Conservation (phyloP, 192 early-diverging fungal genomes). For the Oehlia diaphana region DNA sequence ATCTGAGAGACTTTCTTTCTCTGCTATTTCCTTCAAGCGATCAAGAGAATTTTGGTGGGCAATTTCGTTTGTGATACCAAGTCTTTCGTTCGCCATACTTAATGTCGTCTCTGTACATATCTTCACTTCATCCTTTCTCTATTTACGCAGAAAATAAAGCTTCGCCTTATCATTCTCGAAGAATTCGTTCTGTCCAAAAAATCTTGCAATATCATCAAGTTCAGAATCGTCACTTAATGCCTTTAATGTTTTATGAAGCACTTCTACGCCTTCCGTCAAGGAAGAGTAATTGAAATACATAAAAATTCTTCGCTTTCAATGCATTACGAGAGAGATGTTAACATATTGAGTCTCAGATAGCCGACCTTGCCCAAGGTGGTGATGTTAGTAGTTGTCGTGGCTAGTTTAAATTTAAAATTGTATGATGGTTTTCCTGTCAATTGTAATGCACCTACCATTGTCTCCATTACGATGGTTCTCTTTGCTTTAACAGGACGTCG, state of each 20-base stretch:
- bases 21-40: neutral
- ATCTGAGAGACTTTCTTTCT: neutral
- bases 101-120: conserved; percentile 8
- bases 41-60: conserved; percentile 1
- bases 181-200: neutral
- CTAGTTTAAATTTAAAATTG: neutral
- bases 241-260: conserved; percentile 8
- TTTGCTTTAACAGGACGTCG: too few relatives aligned
- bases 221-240: conserved; percentile 6
- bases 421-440: too few relatives aligned
- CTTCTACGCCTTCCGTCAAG: conserved; percentile 14
- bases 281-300: conserved; percentile 12
- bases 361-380: neutral
- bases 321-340: neutral
- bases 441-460: too few relatives aligned
- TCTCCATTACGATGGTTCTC: too few relatives aligned
- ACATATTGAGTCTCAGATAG: conserved; percentile 12
- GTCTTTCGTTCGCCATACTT: conserved; percentile 25
- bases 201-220: neutral
- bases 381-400: neutral
- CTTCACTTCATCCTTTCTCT: conserved; percentile 4
- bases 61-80: neutral
- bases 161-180: neutral
- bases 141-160: conserved; percentile 15
- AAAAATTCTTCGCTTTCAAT: conserved; percentile 10